Evolutionary conservation across 306 rosid genomes (phyloP), one percentile per base, ranked within the genome.

Genomic region (Vicia faba): DNA sequence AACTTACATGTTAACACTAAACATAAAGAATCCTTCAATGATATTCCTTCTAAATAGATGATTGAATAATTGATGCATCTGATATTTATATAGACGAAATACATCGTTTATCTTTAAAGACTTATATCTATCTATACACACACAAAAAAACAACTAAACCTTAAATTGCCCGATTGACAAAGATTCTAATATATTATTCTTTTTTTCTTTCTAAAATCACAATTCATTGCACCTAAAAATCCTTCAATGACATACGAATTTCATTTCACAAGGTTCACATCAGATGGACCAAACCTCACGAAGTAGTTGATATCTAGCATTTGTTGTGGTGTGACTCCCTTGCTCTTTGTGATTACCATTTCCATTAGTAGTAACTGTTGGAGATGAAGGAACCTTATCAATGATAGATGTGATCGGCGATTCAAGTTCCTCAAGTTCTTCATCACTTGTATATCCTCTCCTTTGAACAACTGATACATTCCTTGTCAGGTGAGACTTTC

Each of bases 401-500:
- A 90, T 74, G 66, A 93, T 82, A 57, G 87, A 74, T 3, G 84
- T 61, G 35, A 93, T 79, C 63, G 99, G 99, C 64, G 81, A 90
- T 48, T 85, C 88, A 63, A 93, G 85, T 79, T 90, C 95, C 78
- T 90, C 96, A n/a, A 93, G 76, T 51, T 93, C 99, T 57, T 90
- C 97, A 15, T 93, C 99, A 58, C 99, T 93, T 3, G 96, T 93
- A 60, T 93, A 88, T 33, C 97, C 97, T 81, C 83, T 90, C 64
- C 91, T 82, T 69, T 86, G 90, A 61, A 89, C 75, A n/a, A 40
- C 80, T 4, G 87, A 90, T 11, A 64, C 84, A 60, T 77, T 89
- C 73, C 91, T 84, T 9, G 54, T 84, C 80, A 93, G 35, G 50
- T 81, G 87, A 51, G 75, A 78, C 50, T 71, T 89, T 43, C 89